These are phyloP conservation scores for Sporothrix mexicana DNA, from an alignment of 2,329 filamentous ascomycete species.

Conservation along the genomic window DNA sequence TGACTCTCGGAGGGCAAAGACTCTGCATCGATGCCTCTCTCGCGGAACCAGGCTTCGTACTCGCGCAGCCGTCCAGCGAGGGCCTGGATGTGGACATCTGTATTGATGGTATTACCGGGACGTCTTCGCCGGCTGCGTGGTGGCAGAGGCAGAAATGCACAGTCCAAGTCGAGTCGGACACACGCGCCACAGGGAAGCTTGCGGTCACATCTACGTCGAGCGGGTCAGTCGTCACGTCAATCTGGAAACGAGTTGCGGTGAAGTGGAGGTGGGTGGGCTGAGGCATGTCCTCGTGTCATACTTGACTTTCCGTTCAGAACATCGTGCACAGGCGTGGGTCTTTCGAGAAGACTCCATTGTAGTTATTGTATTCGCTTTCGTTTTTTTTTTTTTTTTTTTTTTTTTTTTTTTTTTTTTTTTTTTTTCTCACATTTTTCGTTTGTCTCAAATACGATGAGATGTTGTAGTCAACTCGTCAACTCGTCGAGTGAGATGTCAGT, in stretches of 20 bases:
- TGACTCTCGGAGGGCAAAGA: neutral
- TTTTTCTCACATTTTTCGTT: too few species aligned
- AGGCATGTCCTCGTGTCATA: neutral
- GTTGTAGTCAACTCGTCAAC: neutral
- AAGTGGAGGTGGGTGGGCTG: too few species aligned
- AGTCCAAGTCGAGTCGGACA: neutral
- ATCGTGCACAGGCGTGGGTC: neutral
- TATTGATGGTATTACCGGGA: neutral
- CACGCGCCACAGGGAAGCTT: neutral
- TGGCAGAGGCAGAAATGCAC: neutral
- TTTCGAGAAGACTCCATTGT: too few species aligned
- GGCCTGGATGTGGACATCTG: neutral
- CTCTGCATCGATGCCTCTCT: conserved; percentile 3
- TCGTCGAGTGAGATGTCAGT: too few species aligned
- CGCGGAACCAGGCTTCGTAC: conserved; percentile 13
- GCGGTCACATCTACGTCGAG: conserved; percentile 9
- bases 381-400: too few species aligned
- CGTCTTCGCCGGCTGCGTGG: neutral
- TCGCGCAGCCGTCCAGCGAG: neutral
- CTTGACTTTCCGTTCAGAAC: conserved; percentile 21
- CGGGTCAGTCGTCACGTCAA: too few species aligned
- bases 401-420: too few species aligned
- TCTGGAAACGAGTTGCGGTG: too few species aligned
- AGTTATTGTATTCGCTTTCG: too few species aligned
- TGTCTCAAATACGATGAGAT: too few species aligned